Base-by-base conservation (phyloP, 768 basidiomycete genomes). In the Dioszegia crocea region DNA sequence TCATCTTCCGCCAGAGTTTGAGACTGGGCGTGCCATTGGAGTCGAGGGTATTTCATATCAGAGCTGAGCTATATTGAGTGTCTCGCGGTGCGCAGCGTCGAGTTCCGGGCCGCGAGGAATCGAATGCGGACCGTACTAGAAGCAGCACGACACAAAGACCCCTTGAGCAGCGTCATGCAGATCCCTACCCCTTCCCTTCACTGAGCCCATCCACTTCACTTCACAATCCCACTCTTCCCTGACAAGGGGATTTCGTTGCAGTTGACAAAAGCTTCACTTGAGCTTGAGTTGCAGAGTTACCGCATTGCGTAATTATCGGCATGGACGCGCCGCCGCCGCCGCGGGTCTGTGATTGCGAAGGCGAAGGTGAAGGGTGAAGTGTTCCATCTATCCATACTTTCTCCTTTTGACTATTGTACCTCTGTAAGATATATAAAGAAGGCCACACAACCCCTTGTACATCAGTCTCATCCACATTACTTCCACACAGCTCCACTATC, bases 381-480 rank as follows among this genome's bases (percentile, higher is more conserved):
- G 49, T 51, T 38, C 19, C 49, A 51, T 51, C 30, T 51, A n/a
- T 38, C 10, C 31, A 14, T 36, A n/a, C 26, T 16, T 29, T 49
- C 21, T 30, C 14, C 11, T 31, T 16, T 30, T 29, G 45, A 23
- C 21, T 3, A 21, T 27, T 49, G 12, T n/a, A 30, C 29, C 17
- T 49, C n/a, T 6, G 27, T 26, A 12, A 38, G 49, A 21, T 51
- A 51, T 51, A 51, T 51, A 51, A 51, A 27, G n/a, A 14, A 21
- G 41, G 36, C 17, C 36, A 43, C 19, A 43, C 19, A 11, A 9
- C 16, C 26, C n/a, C 47, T 49, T n/a, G 6, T 30, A 14, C 11
- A 19, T 30, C 47, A 30, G 2, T 49, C 47, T 49, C 17, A 14
- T 19, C 31, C 23, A n/a, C 17, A 26, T 30, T 4, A n/a, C n/a